phyloP scores from a whole-genome alignment of 2,329 filamentous ascomycete species.

The Colletotrichum tofieldiae region DNA sequence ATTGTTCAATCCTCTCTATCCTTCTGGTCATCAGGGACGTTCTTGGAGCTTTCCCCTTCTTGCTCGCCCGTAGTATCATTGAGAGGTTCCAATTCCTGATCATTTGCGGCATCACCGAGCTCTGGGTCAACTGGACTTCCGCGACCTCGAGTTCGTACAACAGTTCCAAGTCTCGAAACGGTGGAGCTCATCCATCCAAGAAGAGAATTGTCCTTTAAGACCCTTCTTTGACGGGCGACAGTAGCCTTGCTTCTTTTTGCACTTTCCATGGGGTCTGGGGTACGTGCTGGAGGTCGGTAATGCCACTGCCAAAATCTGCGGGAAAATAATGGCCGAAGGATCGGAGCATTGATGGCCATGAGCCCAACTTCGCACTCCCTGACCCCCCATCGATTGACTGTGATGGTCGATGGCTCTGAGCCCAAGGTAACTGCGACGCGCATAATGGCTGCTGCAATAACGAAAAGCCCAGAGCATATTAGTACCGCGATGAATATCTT shows the following conservation, averaged over 20 bases:
- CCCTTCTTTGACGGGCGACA: neutral
- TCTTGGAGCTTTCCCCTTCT: neutral
- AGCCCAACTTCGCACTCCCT: constrained; percentile 34
- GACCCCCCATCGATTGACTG: constrained; percentile 34
- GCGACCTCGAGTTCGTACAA: neutral
- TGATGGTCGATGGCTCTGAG: constrained; percentile 27
- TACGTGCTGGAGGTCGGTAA: constrained; percentile 17
- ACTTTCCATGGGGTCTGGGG: constrained; percentile 13
- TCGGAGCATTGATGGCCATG: constrained; percentile 28
- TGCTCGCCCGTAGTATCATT: neutral
- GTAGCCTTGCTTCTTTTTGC: constrained; percentile 21
- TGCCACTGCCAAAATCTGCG: constrained; percentile 37
- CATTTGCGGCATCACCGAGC: neutral
- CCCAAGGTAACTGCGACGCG: constrained; percentile 33
- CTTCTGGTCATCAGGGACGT: neutral
- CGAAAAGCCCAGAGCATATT: constrained; percentile 29
- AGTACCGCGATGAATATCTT: constrained; percentile 32
- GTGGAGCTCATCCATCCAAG: constrained; percentile 26
- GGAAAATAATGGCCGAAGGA: constrained; percentile 19
- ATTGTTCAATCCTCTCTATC: too few species aligned
- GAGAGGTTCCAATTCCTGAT: constrained; percentile 16
- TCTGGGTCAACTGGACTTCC: constrained; percentile 6
- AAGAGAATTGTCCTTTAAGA: constrained; percentile 2
- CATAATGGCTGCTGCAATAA: constrained; percentile 33
- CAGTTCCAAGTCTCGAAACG: neutral